phyloP scores from a whole-genome alignment of 1,284 basidiomycete species.

The Moesziomyces aphidis region DNA sequence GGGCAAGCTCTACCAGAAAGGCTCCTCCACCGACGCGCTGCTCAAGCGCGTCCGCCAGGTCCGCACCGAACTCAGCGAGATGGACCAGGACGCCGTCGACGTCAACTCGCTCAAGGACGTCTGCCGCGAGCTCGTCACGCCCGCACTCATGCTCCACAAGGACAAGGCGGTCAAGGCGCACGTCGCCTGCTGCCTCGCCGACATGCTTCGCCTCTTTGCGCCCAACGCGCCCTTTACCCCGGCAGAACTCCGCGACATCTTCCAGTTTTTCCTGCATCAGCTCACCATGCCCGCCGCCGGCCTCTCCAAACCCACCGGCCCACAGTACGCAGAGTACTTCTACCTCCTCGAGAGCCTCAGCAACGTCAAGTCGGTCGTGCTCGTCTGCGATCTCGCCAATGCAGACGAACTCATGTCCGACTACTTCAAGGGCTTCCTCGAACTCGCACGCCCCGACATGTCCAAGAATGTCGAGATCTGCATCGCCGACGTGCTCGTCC shows the following conservation, averaged over 20 bases:
- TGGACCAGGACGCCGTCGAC: slow-evolving; percentile 90
- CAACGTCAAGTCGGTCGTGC: slow-evolving; percentile 91
- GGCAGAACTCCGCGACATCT: slow-evolving; percentile 74
- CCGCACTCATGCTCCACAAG: slow-evolving; percentile 87
- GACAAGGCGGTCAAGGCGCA: slow-evolving; percentile 94
- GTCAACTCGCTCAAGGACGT: slow-evolving; percentile 77
- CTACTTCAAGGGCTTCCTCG: slow-evolving; percentile 86
- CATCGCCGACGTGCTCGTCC: slow-evolving; percentile 87
- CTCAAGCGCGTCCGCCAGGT: slow-evolving; percentile 52
- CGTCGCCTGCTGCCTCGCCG: slow-evolving; percentile 92
- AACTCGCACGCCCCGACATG: slow-evolving; percentile 74
- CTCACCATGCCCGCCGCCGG: slow-evolving; percentile 54
- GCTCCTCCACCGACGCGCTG: slow-evolving; percentile 52
- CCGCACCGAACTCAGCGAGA: slow-evolving; percentile 76
- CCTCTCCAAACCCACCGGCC: slow-evolving; percentile 49
- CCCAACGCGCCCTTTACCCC: slow-evolving; percentile 96
- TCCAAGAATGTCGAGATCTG: slow-evolving; percentile 88
- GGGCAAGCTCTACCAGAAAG: slow-evolving; percentile 54
- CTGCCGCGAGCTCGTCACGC: slow-evolving; percentile 82
- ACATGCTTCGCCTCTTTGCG: slow-evolving; percentile 91
- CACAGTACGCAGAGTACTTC: slow-evolving; percentile 67
- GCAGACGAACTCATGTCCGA: slow-evolving; percentile 86
- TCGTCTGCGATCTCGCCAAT: slow-evolving; percentile 88
- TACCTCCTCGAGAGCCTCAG: slow-evolving; percentile 91
- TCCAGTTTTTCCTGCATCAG: slow-evolving; percentile 73